Evolutionary conservation across 139 green algal species (phyloP).

Genomic region (Picochlorum sp.): DNA sequence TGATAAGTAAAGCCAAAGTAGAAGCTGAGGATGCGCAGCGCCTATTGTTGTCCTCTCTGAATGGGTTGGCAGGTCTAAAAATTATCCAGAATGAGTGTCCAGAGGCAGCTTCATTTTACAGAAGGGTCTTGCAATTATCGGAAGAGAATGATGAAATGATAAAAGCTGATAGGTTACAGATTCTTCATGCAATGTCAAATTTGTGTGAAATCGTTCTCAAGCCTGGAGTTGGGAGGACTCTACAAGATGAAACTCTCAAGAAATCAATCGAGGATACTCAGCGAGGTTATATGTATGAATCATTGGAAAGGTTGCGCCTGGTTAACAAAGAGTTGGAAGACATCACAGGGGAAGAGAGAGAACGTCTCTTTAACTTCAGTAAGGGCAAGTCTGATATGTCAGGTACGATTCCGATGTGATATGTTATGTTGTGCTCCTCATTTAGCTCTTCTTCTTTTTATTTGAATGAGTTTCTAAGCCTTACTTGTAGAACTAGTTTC

Average conservation of each 20-base stretch:
- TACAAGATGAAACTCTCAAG: slow-evolving; percentile 40
- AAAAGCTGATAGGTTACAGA: slow-evolving; percentile 65
- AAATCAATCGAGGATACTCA: slow-evolving; percentile 20
- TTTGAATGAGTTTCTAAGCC: too few relatives aligned
- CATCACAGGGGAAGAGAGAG: slow-evolving; percentile 4
- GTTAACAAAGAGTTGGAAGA: slow-evolving; percentile 23
- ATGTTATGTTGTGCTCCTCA: too few relatives aligned
- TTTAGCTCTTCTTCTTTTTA: too few relatives aligned
- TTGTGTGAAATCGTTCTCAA: slow-evolving; percentile 40
- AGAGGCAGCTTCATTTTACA: slow-evolving; percentile 52
- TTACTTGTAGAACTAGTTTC: too few relatives aligned
- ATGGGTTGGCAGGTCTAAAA: slow-evolving; percentile 68
- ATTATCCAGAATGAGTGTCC: slow-evolving; percentile 32
- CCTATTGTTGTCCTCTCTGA: slow-evolving; percentile 56
- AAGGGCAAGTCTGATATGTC: too few relatives aligned
- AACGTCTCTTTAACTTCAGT: too few relatives aligned
- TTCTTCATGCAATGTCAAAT: slow-evolving; percentile 80
- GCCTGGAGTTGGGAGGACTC: slow-evolving; percentile 39
- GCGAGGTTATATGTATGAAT: slow-evolving; percentile 44
- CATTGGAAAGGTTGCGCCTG: slow-evolving; percentile 16
- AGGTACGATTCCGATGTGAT: too few relatives aligned
- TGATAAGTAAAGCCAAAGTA: slow-evolving; percentile 47
- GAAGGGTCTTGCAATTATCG: slow-evolving; percentile 37
- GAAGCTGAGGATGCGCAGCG: slow-evolving; percentile 85
- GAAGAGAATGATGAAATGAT: slow-evolving; percentile 30